Conservation (phyloP, 495 filamentous ascomycete genomes). For the Aspergillus sclerotioniger region DNA sequence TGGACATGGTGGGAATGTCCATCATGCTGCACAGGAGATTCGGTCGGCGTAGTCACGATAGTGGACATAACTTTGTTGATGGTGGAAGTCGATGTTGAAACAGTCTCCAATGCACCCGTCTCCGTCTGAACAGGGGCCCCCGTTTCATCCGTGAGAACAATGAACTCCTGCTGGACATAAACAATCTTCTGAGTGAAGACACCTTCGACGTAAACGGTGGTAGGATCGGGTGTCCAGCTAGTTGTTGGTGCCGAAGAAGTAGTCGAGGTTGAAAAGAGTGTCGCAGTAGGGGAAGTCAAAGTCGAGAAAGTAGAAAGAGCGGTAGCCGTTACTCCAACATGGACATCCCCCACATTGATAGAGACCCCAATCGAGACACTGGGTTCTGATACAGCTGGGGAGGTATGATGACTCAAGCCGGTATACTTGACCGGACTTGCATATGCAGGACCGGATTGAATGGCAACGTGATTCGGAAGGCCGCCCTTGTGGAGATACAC, state of each 20-base stretch:
- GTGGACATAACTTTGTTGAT: slow-evolving; percentile 18
- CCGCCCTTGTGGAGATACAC: slow-evolving; percentile 33
- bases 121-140: slow-evolving; percentile 26
- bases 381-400: slow-evolving; percentile 11
- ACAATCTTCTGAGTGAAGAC: slow-evolving; percentile 35
- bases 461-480: slow-evolving; percentile 52
- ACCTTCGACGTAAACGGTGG: slow-evolving; percentile 26
- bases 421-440: slow-evolving; percentile 33
- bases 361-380: slow-evolving; percentile 11
- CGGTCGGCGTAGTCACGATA: slow-evolving; percentile 26
- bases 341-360: slow-evolving; percentile 9
- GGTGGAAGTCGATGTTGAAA: slow-evolving; percentile 21
- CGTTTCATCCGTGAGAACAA: slow-evolving; percentile 32
- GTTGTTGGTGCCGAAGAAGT: slow-evolving; percentile 6
- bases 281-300: not conserved
- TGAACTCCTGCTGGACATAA: slow-evolving; percentile 36
- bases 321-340: slow-evolving; percentile 1
- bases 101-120: slow-evolving; percentile 19
- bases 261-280: not conserved
- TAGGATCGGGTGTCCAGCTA: slow-evolving; percentile 26
- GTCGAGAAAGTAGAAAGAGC: slow-evolving; percentile 1
- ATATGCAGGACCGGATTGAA: slow-evolving; percentile 52
- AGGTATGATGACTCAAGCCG: slow-evolving; percentile 4
- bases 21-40: slow-evolving; percentile 18
- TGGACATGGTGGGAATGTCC: slow-evolving; percentile 11